phyloP scores from a whole-genome alignment of 345 rosid genomes.

The Garcia nutans region DNA sequence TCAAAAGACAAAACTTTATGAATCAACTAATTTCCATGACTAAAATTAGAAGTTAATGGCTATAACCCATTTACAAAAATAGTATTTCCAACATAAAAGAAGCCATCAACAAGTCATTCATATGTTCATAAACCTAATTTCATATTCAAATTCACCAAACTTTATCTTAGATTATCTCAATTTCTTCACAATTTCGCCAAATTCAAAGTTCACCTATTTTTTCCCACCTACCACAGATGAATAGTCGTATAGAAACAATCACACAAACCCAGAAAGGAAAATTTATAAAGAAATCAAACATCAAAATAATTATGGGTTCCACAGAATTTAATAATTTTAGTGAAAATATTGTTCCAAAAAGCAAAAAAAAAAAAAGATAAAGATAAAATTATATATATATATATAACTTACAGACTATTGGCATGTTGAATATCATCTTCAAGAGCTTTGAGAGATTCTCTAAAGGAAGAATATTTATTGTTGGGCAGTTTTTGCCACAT shows the following conservation, averaged over 20 bases:
- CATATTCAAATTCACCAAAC: constrained; percentile 17
- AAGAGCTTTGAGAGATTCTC: constrained; percentile 59
- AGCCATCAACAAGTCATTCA: neutral
- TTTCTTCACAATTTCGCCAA: neutral
- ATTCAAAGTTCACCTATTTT: constrained; percentile 1
- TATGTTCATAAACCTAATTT: constrained; percentile 6
- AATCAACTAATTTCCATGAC: neutral
- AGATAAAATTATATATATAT: neutral
- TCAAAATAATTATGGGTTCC: constrained; percentile 11
- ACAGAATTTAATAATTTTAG: constrained; percentile 11
- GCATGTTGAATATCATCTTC: constrained; percentile 69
- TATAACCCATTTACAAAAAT: neutral
- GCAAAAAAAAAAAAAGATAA: neutral
- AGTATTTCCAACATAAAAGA: neutral
- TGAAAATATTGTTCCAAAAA: neutral
- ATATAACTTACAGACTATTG: constrained; percentile 49
- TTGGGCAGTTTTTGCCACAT: constrained; percentile 53
- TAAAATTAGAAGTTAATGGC: neutral
- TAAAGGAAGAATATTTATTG: constrained; percentile 41
- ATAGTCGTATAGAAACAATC: neutral
- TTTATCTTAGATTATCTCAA: constrained; percentile 3
- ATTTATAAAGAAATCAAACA: neutral
- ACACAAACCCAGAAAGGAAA: neutral
- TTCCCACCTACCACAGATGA: constrained; percentile 10
- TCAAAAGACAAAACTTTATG: constrained; percentile 2